Evolutionary conservation across 2,329 filamentous ascomycete genomes (phyloP).

Genomic region (Nigrograna mackinnonii): DNA sequence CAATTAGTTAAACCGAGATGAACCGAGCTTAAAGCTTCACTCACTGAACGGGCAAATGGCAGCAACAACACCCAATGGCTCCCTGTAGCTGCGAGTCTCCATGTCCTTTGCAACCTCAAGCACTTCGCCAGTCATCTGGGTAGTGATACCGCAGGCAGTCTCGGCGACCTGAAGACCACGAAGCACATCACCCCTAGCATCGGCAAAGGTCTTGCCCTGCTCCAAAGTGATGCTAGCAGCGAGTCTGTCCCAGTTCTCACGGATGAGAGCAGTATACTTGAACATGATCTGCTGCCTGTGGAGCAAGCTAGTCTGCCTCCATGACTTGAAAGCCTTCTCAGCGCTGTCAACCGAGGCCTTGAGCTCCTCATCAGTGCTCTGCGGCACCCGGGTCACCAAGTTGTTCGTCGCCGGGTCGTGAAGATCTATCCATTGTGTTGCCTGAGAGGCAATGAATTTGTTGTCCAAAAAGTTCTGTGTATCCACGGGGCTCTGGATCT

Average conservation of each 20-base stretch:
- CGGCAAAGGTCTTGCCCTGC: conserved; percentile 86
- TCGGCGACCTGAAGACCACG: conserved; percentile 84
- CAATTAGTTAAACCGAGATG: neutral
- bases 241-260: conserved; percentile 83
- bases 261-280: conserved; percentile 77
- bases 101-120: conserved; percentile 87
- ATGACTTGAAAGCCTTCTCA: conserved; percentile 73
- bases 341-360: conserved; percentile 75
- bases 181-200: conserved; percentile 80
- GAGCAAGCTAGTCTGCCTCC: conserved; percentile 73
- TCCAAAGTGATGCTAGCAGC: conserved; percentile 85
- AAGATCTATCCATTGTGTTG: conserved; percentile 76
- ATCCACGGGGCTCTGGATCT: conserved; percentile 67
- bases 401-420: conserved; percentile 86
- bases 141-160: conserved; percentile 78
- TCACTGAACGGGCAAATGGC: conserved; percentile 86
- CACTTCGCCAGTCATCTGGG: conserved; percentile 80
- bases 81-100: conserved; percentile 82
- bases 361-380: conserved; percentile 79
- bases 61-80: conserved; percentile 79
- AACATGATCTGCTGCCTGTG: conserved; percentile 85
- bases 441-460: conserved; percentile 69
- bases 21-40: conserved; percentile 32
- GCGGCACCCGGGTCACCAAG: conserved; percentile 79
- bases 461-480: conserved; percentile 86